Evolutionary conservation across 192 early-diverging fungal species (phyloP).

Genomic region (Dissophora ornata): DNA sequence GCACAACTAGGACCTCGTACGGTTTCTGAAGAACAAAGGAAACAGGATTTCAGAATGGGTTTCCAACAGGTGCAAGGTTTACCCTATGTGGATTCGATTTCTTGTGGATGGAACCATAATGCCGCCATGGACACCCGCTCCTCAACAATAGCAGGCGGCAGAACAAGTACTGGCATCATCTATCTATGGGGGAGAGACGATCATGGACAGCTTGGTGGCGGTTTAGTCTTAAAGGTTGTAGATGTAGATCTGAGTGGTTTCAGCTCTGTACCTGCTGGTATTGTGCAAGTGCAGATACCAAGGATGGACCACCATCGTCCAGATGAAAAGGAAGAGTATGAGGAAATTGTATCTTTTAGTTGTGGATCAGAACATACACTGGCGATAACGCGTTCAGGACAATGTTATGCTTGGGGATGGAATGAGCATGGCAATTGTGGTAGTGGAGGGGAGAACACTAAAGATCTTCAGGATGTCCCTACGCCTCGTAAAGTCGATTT

Average conservation of each 20-base stretch:
- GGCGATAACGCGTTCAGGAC: slow-evolving; percentile 57
- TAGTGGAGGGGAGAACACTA: slow-evolving; percentile 30
- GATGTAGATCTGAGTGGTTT: neutral
- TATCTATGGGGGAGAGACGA: slow-evolving; percentile 82
- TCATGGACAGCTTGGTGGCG: slow-evolving; percentile 74
- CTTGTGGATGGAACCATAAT: slow-evolving; percentile 73
- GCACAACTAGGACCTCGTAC: slow-evolving; percentile 66
- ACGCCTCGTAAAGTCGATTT: slow-evolving; percentile 18
- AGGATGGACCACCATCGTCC: neutral
- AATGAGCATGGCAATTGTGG: slow-evolving; percentile 96
- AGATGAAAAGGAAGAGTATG: neutral
- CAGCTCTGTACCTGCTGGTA: neutral
- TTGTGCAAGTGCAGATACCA: slow-evolving; percentile 29
- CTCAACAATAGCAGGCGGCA: no score
- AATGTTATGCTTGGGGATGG: slow-evolving; percentile 86
- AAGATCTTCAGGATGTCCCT: slow-evolving; percentile 19
- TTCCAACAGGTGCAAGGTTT: slow-evolving; percentile 38
- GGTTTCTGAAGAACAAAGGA: no score
- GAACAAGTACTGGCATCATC: slow-evolving; percentile 10
- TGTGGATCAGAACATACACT: slow-evolving; percentile 87
- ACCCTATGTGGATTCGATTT: slow-evolving; percentile 52
- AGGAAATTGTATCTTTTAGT: slow-evolving; percentile 40
- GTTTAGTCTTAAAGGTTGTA: neutral
- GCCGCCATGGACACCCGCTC: slow-evolving; percentile 47
- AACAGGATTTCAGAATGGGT: slow-evolving; percentile 61